Conservation (phyloP, 2,329 filamentous ascomycete genomes). For the Davidsoniella australis region DNA sequence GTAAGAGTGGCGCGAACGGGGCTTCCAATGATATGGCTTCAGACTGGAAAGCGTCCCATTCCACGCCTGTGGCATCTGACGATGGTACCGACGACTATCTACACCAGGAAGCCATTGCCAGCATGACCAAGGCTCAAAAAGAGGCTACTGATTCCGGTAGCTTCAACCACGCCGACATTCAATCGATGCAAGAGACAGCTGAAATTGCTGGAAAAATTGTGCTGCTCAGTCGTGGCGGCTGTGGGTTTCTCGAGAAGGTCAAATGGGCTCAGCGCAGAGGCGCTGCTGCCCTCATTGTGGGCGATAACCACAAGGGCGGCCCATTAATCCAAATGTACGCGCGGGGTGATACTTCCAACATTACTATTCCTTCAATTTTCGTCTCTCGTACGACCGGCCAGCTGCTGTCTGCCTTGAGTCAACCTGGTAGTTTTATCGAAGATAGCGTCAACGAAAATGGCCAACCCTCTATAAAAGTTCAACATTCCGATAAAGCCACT, state of each 20-base stretch:
- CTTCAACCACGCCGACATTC: slow-evolving; percentile 69
- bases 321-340: slow-evolving; percentile 95
- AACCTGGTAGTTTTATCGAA: slow-evolving; percentile 47
- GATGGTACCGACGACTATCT: slow-evolving; percentile 80
- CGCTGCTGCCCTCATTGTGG: slow-evolving; percentile 78
- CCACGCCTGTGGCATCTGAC: slow-evolving; percentile 23
- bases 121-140: slow-evolving; percentile 18
- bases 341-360: slow-evolving; percentile 85
- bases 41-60: slow-evolving; percentile 14
- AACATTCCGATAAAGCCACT: slow-evolving; percentile 26
- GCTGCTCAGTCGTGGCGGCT: slow-evolving; percentile 77
- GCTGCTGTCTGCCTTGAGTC: slow-evolving; percentile 72
- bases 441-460: slow-evolving; percentile 43
- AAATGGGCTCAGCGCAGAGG: slow-evolving; percentile 92
- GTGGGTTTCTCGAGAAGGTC: slow-evolving; percentile 91
- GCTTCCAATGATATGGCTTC: slow-evolving; percentile 11
- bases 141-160: slow-evolving; percentile 24
- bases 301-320: slow-evolving; percentile 78
- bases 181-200: slow-evolving; percentile 75
- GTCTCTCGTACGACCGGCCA: slow-evolving; percentile 91
- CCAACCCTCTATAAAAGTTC: slow-evolving; percentile 36
- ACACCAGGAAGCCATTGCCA: slow-evolving; percentile 32
- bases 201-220: slow-evolving; percentile 91
- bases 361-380: slow-evolving; percentile 87
- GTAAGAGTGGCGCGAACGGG: too few species aligned